Evolutionary conservation across 179 eudicot species (phyloP), one percentile per base, ranked within the genome.

Genomic region (Beta corolliflora): DNA sequence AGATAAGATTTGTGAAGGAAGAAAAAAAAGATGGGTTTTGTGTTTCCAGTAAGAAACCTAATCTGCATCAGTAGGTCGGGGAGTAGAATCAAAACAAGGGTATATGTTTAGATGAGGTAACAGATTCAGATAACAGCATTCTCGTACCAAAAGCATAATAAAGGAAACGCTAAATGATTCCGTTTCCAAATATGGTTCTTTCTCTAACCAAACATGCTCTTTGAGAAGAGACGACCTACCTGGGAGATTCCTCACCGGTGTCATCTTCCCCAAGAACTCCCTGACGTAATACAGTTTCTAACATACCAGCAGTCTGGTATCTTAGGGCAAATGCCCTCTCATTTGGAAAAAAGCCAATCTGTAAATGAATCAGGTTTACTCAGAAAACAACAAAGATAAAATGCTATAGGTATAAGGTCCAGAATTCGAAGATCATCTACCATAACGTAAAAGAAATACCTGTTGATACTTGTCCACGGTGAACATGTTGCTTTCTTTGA

Each of bases 401-500:
- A 13, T 58, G 66, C 15, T 14, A 85, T 46, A 77, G 79, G 60
- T 56, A 25, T 60, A 61, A 70, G 45, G 52, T 5, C 41, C 10
- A 56, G 18, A 79, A 54, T 29, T 21, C 56, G 59, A 75, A 31
- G 68, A 53, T 76, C 31, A 65, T 66, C 29, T 56, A 11, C 12
- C 60, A 36, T 5, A 50, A 48, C 8, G 6, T n/a, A 59, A 70
- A 84, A 79, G 84, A 81, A 82, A 85, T 85, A 92, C 99, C 98
- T 94, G 98, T 85, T 95, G 99, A 88, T 95, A 95, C 84, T 95
- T 92, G 85, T 95, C 99, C 86, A 91, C 96, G n/a, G 99, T 95
- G 86, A 90, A 95, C 98, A 95, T 91, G 89, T 95, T 95, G 79
- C 92, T 88, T 85, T 95, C 99, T 88, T 95, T 95, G 61, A 94